Evolutionary conservation across 805 yeast species (phyloP), one percentile per base, ranked within the genome.

Genomic region (Pichia heedii): DNA sequence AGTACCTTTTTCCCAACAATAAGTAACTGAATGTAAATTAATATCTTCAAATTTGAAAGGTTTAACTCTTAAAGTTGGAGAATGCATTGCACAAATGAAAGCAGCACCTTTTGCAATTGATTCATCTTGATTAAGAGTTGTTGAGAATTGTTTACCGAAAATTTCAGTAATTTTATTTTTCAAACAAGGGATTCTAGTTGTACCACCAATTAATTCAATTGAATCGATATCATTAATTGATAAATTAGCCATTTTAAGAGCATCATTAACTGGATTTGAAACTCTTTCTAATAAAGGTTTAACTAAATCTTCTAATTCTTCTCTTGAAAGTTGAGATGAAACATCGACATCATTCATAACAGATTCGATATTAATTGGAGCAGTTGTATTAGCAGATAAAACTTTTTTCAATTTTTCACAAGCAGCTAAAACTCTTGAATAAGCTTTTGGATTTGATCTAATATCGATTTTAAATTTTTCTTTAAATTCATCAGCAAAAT

Each of bases 91-190:
- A 69, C 98, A 93, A 61, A 93, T 84, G 70, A 93, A 93, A 39
- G 98, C 96, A 58, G 96, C 95, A 74, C 99, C 99, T 69, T 90
- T 86, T 45, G 98, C 97, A 65, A 90, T 84, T 51, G 98, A 96
- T 76, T 93, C 99, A 65, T 93, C 99, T 73, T 89, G 97, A 77
- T 93, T 93, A 70, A 94, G 79, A 56, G 97, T 94, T 74, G 84
- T 84, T 34, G 96, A 85, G 63, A 93, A 74, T 57, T 72, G 81
- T 71, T 84, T 84, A 65, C 85, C 85, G 64, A 93, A 87, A 53
- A 84, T 73, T 62, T 81, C 84, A 55, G 83, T 55, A 56, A 93
- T 75, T 61, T 77, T 82, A 55, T 81, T 76, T 77, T 93, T 93
- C 64, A 93, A 73, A 44, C 84, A 70, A 64, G 99, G 99, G 54